Evolutionary conservation across 140 eudicot species (phyloP).

Genomic region (Ambrosia hybrid): DNA sequence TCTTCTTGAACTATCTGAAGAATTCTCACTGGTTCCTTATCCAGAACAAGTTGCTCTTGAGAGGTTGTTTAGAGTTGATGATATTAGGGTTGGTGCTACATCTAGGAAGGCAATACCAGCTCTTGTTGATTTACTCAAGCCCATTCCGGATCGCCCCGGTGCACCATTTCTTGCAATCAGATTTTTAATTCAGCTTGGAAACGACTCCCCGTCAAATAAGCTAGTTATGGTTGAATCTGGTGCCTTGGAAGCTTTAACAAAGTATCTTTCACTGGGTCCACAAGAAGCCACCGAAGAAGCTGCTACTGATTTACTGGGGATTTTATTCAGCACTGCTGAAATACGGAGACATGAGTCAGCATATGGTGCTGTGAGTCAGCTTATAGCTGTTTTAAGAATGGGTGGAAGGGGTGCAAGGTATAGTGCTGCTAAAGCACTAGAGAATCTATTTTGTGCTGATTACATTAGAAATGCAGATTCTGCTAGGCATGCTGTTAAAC

Average conservation of each 20-base stretch:
- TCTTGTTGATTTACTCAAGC: conserved; percentile 88
- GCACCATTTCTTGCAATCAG: conserved; percentile 89
- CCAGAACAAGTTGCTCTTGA: conserved; percentile 94
- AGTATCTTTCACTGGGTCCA: conserved; percentile 90
- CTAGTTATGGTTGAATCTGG: conserved; percentile 94
- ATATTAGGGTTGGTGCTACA: conserved; percentile 85
- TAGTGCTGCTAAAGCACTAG: conserved; percentile 97
- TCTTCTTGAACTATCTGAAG: conserved; percentile 71
- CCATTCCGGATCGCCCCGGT: conserved; percentile 97
- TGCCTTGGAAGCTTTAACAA: conserved; percentile 91
- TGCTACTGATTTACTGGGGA: conserved; percentile 91
- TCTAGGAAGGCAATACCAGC: conserved; percentile 92
- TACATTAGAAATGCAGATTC: conserved; percentile 89
- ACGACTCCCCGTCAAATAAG: conserved; percentile 72
- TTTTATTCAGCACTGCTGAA: conserved; percentile 75
- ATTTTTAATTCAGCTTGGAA: conserved; percentile 78
- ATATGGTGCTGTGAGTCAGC: conserved; percentile 86
- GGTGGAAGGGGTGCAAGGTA: conserved; percentile 94
- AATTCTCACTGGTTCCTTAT: conserved; percentile 65
- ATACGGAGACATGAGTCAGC: conserved; percentile 92
- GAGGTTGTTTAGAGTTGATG: conserved; percentile 91
- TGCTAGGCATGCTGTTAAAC: conserved; percentile 90
- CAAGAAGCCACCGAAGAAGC: conserved; percentile 93
- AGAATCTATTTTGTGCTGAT: conserved; percentile 84
- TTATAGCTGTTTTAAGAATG: conserved; percentile 87